These are phyloP conservation scores for Fusarium lateritium DNA, from an alignment of 2,329 filamentous ascomycete species.

Conservation along the genomic window DNA sequence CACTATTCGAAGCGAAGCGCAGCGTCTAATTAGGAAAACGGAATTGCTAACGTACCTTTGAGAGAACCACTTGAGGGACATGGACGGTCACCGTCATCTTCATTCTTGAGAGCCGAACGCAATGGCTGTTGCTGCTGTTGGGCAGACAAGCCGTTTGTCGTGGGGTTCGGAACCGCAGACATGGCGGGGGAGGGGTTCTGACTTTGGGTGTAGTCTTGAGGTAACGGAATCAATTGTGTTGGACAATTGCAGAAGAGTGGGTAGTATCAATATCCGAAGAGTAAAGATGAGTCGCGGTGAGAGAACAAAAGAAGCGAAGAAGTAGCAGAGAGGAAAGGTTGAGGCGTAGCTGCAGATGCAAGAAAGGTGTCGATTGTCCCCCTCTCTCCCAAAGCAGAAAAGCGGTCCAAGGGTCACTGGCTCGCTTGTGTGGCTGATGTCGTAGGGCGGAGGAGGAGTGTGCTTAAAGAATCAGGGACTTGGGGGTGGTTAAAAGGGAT, in stretches of 20 bases:
- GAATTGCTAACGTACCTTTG: slow-evolving; percentile 60
- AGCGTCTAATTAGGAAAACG: not conserved
- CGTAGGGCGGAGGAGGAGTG: slow-evolving; percentile 37
- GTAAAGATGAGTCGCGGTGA: slow-evolving; percentile 24
- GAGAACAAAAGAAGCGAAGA: slow-evolving; percentile 12
- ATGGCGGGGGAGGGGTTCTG: slow-evolving; percentile 40
- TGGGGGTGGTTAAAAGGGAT: slow-evolving; percentile 36
- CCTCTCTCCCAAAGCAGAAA: slow-evolving; percentile 35
- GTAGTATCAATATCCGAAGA: not conserved
- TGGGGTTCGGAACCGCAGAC: slow-evolving; percentile 47
- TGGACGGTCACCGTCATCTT: slow-evolving; percentile 58
- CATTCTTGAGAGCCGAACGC: slow-evolving; percentile 61
- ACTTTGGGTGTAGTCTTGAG: not conserved
- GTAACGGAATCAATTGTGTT: not conserved
- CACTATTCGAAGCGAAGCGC: not conserved
- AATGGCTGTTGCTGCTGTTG: slow-evolving; percentile 52
- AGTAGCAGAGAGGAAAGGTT: slow-evolving; percentile 32
- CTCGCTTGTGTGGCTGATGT: slow-evolving; percentile 25
- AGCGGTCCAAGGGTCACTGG: slow-evolving; percentile 40
- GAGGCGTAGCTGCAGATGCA: slow-evolving; percentile 46
- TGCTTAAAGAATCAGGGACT: slow-evolving; percentile 42
- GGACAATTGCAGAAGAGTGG: not conserved
- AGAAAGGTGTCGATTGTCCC: slow-evolving; percentile 41
- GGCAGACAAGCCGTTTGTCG: slow-evolving; percentile 39
- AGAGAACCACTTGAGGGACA: slow-evolving; percentile 55